Evolutionary conservation across 2,329 filamentous ascomycete species (phyloP).

Genomic region (Calonectria naviculata): DNA sequence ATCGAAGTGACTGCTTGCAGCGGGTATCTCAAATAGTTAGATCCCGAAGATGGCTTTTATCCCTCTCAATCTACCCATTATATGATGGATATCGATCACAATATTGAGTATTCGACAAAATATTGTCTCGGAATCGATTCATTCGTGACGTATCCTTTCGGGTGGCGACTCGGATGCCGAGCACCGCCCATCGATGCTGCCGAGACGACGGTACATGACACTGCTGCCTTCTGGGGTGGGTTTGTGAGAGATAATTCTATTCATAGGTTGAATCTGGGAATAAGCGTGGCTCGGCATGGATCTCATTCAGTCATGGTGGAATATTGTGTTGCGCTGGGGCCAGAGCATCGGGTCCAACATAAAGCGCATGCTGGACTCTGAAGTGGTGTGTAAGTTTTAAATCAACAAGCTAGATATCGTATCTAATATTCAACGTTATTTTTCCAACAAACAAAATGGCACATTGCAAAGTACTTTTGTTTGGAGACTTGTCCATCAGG

Average conservation of each 20-base stretch:
- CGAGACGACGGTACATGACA: constrained; percentile 22
- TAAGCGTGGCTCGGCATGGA: neutral
- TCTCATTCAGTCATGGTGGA: neutral
- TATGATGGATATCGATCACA: neutral
- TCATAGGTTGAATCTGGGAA: constrained; percentile 2
- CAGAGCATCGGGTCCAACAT: neutral
- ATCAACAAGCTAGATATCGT: neutral
- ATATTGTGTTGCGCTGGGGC: neutral
- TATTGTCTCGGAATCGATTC: constrained; percentile 6
- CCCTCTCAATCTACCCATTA: neutral
- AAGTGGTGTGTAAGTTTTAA: constrained; percentile 9
- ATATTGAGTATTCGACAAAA: neutral
- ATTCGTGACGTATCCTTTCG: constrained; percentile 17
- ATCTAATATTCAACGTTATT: constrained; percentile 8
- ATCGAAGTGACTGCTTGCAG: neutral
- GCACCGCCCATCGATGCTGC: constrained; percentile 22
- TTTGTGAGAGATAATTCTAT: neutral
- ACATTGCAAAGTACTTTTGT: constrained; percentile 28
- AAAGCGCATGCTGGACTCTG: neutral
- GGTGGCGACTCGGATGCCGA: constrained; percentile 34
- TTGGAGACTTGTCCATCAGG: constrained; percentile 38
- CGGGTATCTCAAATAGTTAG: neutral
- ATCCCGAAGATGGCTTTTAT: constrained; percentile 21
- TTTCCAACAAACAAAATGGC: constrained; percentile 10
- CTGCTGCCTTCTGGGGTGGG: neutral